Base-by-base conservation (phyloP, 345 rosid species). In the Camelina neglecta region DNA sequence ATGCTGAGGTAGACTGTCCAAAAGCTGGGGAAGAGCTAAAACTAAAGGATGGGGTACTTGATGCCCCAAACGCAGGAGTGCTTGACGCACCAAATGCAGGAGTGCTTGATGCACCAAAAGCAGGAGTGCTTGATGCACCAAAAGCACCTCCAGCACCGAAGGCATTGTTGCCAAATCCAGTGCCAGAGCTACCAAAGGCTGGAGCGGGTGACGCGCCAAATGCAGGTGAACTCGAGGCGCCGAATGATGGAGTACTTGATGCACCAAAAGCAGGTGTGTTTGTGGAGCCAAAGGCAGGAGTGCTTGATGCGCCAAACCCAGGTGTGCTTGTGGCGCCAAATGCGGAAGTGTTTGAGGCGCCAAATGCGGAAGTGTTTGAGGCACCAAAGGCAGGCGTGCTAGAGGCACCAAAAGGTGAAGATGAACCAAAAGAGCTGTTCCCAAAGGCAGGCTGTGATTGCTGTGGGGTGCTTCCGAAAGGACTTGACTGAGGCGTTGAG, bases 391-490 rank as follows among this genome's bases (percentile, higher is more conserved):
- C 83, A 0, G 81, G 81, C 1, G 85, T 87, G 79, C 65, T 84
- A 4, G 92, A 67, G 59, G 85, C 82, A 75, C 92, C 92, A 85
- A 89, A 92, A 48, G 92, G 85, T 29, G 88, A 24, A 5, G 90
- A 78, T 50, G 90, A 78, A 74, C 94, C 94, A 80, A 92, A 91
- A 60, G 84, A 54, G 77, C 80, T 75, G 83, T 76, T 81, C 15
- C 91, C 92, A 82, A 87, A 89, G 29, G 86, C 91, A 64, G 94
- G 85, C 74, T 91, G 94, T 73, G 97, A 83, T 74, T 82, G 94
- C 71, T 78, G 97, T 64, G 76, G 77, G 58, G 90, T 72, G 79
- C 80, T 79, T 77, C 93, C 95, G 42, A 91, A 91, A 35, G 89
- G 89, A 63, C 77, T 86, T 47, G 91, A 24, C 56, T 82, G 94